These are phyloP conservation scores for Ambrosia hybrid DNA, from an alignment of 140 eudicot species.

Conservation along the genomic window DNA sequence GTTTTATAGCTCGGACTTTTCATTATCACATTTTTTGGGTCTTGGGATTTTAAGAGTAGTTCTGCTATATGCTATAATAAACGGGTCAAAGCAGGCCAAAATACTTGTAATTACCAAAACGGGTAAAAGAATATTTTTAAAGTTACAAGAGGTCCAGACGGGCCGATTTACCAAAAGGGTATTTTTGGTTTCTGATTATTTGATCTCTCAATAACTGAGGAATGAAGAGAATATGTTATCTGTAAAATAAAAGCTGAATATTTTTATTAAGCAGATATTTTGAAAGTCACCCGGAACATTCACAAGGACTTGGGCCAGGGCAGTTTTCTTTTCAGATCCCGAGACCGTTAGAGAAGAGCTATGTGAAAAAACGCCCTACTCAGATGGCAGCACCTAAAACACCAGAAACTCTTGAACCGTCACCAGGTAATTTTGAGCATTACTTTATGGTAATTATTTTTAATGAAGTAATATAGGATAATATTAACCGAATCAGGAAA, in stretches of 20 bases:
- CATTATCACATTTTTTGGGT: not conserved
- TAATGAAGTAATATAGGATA: not conserved
- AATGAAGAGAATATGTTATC: not conserved
- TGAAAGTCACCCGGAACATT: conserved; percentile 57
- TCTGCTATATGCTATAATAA: not conserved
- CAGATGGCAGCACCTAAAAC: conserved; percentile 34
- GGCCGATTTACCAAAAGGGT: not conserved
- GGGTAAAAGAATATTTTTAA: not conserved
- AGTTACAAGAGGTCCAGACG: not conserved
- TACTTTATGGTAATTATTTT: not conserved
- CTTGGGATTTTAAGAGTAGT: not conserved
- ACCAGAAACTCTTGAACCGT: conserved; percentile 37
- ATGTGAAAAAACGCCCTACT: conserved; percentile 70
- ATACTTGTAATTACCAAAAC: not conserved
- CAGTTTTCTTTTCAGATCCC: conserved; percentile 90
- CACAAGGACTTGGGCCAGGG: conserved; percentile 48
- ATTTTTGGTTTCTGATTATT: not conserved
- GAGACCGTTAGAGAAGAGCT: conserved; percentile 74
- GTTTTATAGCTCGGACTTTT: conserved; percentile 6
- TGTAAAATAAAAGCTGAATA: conserved; percentile 6
- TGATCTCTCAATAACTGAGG: no score
- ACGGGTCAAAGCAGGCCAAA: not conserved
- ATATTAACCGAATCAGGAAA: not conserved
- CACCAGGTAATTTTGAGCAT: conserved; percentile 43
- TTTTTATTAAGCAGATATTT: conserved; percentile 49